Evolutionary conservation across 164 flowering plant genomes (phyloP), one percentile per base, ranked within the genome.

Genomic region (Buxus sempervirens): DNA sequence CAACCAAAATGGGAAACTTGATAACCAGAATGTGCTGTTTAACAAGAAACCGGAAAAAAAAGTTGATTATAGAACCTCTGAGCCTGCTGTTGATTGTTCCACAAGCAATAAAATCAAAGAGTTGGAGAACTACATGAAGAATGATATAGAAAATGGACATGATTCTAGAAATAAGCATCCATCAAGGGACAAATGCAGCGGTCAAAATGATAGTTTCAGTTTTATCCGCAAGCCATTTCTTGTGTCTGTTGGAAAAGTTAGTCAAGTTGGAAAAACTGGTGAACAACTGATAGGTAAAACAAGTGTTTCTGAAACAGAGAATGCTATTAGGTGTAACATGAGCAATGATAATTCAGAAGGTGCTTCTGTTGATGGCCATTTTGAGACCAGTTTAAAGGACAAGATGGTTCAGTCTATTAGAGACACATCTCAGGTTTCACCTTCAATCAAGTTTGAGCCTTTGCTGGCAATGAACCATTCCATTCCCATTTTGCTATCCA

Each of bases 211-310:
- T 32, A 58, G 63, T 54, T 78, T 69, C 32, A 62, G 59, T 64
- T 38, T 66, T 70, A 20, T 73, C 21, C 71, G 42, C 28, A 75
- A 76, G 68, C 78, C 82, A 27, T 78, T 77, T 68, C 72, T 71
- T 49, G 58, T 67, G 76, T 73, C 76, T 60, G 21, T 72, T 13
- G 70, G 63, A 23, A 80, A 72, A 69, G 71, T 70, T 27, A 68
- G 64, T 28, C 71, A 63, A 74, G 59, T 57, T 59, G 54, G 45
- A 72, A 63, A 62, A 42, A 13, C 61, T 60, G 15, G 66, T 26
- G 73, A 72, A 58, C 70, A 65, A 19, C 63, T 75, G 27, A 73
- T 77, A 13, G 59, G 69, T 36, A 60, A 60, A 68, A 63, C 58
- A 28, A 56, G 66, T 58, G 58, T 62, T 58, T 24, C 22, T 23